These are phyloP conservation scores for Agapanthus africanus DNA, from an alignment of 106 monocot species.

Conservation along the genomic window DNA sequence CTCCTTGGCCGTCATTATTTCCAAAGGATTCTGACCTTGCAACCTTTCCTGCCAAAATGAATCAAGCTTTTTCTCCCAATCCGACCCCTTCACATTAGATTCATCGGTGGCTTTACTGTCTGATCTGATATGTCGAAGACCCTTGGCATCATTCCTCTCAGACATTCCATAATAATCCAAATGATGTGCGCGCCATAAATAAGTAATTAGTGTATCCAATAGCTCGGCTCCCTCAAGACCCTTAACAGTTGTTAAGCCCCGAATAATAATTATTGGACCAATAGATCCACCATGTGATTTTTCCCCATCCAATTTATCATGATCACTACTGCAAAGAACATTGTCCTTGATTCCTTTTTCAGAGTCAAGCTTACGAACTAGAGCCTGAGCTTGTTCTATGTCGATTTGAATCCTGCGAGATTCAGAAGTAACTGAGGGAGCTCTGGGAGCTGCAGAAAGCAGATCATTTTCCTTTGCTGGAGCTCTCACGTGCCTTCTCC, in stretches of 20 bases:
- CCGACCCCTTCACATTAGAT: slow-evolving; percentile 16
- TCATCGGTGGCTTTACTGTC: slow-evolving; percentile 50
- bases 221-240: slow-evolving; percentile 92
- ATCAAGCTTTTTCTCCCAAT: slow-evolving; percentile 92
- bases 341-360: slow-evolving; percentile 93
- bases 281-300: slow-evolving; percentile 82
- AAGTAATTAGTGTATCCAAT: slow-evolving; percentile 86
- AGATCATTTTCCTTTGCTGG: slow-evolving; percentile 55
- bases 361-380: slow-evolving; percentile 69
- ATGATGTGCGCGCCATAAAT: slow-evolving; percentile 88
- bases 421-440: slow-evolving; percentile 60
- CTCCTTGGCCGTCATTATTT: slow-evolving; percentile 70
- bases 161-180: slow-evolving; percentile 89
- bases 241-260: slow-evolving; percentile 67
- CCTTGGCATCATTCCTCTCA: slow-evolving; percentile 72
- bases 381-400: slow-evolving; percentile 60
- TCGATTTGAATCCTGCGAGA: slow-evolving; percentile 70
- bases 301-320: slow-evolving; percentile 56
- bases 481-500: slow-evolving; percentile 59
- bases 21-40: slow-evolving; percentile 65
- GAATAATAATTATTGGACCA: slow-evolving; percentile 88
- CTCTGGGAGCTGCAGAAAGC: slow-evolving; percentile 57
- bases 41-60: slow-evolving; percentile 79
- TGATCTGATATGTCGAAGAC: slow-evolving; percentile 66
- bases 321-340: slow-evolving; percentile 45